Base-by-base conservation (phyloP, 768 basidiomycete species). In the Filobasidium wieringae region DNA sequence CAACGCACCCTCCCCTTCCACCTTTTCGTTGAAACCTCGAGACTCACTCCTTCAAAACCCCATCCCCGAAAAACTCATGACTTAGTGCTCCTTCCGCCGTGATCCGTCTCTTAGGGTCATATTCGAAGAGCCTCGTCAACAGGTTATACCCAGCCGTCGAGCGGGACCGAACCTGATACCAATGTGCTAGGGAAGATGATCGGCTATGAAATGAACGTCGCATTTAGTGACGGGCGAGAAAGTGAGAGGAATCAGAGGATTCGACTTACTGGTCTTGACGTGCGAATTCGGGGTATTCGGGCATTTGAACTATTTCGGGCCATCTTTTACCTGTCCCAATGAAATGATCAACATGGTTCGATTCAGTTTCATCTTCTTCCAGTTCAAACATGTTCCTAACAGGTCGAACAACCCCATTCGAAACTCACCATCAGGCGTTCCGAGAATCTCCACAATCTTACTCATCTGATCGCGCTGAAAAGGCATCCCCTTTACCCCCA, bases 401-500 rank as follows among this genome's bases (percentile, higher is more conserved):
- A n/a, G n/a, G n/a, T n/a, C n/a, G n/a, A n/a, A 50, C 19, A 45
- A 39, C 12, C 58, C 19, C 30, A 33, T 30, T 57, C 60, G 29
- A 33, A 4, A 74, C 80, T 64, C 66, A 88, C 91, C 84, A 52
- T 86, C 80, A 41, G 92, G 86, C 4, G 86, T 88, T 4, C 95
- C 92, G 17, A 95, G 73, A 0, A 97, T 85, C 66, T 99, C 95
- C 58, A 96, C 85, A n/a, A 99, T 95, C 75, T 89, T 92, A 27
- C 87, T 75, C 59, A 97, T 79, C 67, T 99, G 95, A 72, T 97
- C 95, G 56, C 85, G 80, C 71, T 99, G 95, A 72, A 97, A 99
- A 0, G 95, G 95, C 0, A 97, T 84, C 59, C 88, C 90, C 79
- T 97, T 97, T 78, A 96, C 57, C 11, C 57, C 57, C 7, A 58